Base-by-base conservation (phyloP, 352 stramenopile genomes). In the Phytophthora multivora region DNA sequence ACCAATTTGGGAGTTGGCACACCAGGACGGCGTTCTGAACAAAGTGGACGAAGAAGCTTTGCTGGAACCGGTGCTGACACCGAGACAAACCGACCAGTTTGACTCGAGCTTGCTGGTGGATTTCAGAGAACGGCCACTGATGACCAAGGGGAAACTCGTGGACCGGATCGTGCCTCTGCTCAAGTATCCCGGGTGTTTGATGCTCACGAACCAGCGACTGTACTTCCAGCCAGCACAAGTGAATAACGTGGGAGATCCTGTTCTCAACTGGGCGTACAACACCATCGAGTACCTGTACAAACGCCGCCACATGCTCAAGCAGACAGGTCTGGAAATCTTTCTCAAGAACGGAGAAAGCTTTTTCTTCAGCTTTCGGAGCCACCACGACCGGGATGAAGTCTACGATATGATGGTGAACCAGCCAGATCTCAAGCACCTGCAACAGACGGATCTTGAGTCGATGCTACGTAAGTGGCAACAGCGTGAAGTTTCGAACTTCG, bases 401-500 rank as follows among this genome's bases (percentile, higher is more conserved):
- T 96, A 95, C 71, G 74, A 90, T 21, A 84, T 94, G 67, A 91
- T 96, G 82, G 51, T 95, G 9, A 83, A 69, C 15, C 85, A 94
- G 43, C 83, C 83, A 5, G 79, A 88, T 40, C 43, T 93, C 2
- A 78, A 83, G 38, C 78, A 75, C 7, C 42, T 90, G 26, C 77
- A 86, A 46, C 79, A 83, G 30, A 84, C 79, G 1, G 79, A 90
- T 25, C 35, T 93, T 12, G 77, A 89, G 41, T 85, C 78, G 13
- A 95, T 94, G 87, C 31, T 95, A 42, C 73, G 78, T 35, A 91
- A 91, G 58, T 96, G 88, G 88, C 88, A 96, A 50, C 71, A 73
- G 10, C 73, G 81, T 2, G 82, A 93, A 36, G 86, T 99, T 23
- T 98, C 91, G 6, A 99, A 99, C 61, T 99, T 96, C 46, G 87